Evolutionary conservation across 1,139 yeast species (phyloP).

Genomic region (Pichia sp.): DNA sequence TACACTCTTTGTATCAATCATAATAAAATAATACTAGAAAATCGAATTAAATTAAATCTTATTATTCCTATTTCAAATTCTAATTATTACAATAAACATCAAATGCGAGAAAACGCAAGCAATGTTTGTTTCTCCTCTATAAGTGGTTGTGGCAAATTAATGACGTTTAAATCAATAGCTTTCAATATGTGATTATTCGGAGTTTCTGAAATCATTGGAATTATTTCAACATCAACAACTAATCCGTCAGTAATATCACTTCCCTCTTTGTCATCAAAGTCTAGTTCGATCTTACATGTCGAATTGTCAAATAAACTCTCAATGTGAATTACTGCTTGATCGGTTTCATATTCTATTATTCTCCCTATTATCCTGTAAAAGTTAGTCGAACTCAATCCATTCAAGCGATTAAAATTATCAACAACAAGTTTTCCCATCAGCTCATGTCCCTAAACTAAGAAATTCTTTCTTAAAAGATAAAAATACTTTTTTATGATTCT

Average conservation of each 20-base stretch:
- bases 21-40: neutral
- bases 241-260: conserved; percentile 4
- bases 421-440: conserved; percentile 26
- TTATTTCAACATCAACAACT: conserved; percentile 7
- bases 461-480: too few relatives aligned
- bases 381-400: neutral
- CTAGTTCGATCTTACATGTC: conserved; percentile 8
- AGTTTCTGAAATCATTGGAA: neutral
- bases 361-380: conserved; percentile 27
- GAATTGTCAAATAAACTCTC: conserved; percentile 10
- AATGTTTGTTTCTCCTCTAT: conserved; percentile 2
- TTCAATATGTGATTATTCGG: neutral
- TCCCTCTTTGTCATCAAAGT: neutral
- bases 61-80: neutral
- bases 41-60: neutral
- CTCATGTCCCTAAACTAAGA: neutral
- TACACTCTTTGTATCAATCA: neutral
- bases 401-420: conserved; percentile 1
- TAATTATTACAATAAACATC: too few relatives aligned
- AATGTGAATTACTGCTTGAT: conserved; percentile 16
- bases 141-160: conserved; percentile 5
- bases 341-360: conserved; percentile 24
- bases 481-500: too few relatives aligned
- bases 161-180: neutral
- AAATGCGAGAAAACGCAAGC: neutral